Conservation (phyloP, 2,329 filamentous ascomycete species). For the Talaromyces pinophilus region DNA sequence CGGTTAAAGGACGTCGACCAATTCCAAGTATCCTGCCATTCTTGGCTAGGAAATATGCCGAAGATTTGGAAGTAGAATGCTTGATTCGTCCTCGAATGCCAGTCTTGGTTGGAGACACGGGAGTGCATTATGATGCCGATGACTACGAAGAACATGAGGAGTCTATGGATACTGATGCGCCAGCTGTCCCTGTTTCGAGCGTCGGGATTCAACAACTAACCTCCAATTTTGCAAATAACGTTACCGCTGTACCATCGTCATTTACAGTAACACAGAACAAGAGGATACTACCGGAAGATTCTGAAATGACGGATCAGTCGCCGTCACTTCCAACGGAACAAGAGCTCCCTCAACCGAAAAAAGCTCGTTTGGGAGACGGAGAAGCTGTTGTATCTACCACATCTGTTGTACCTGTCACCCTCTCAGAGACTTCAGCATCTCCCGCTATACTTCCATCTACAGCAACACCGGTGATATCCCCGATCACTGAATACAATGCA, state of each 20-base stretch:
- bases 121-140: conserved; percentile 35
- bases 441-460: conserved; percentile 19
- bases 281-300: conserved; percentile 14
- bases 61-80: conserved; percentile 68
- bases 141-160: conserved; percentile 31
- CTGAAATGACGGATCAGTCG: background rate
- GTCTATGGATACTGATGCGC: background rate
- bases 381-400: background rate
- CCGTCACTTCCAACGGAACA: background rate
- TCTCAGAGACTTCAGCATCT: conserved; percentile 26
- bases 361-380: conserved; percentile 35
- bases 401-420: conserved; percentile 25
- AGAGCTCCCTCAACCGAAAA: conserved; percentile 31
- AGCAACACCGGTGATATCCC: conserved; percentile 17
- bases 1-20: conserved; percentile 61
- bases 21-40: conserved; percentile 79
- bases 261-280: conserved; percentile 25
- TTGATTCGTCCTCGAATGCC: conserved; percentile 60
- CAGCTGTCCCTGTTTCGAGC: background rate
- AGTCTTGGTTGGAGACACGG: conserved; percentile 37
- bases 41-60: conserved; percentile 65
- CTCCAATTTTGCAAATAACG: conserved; percentile 1
- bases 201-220: conserved; percentile 4
- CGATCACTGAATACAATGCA: background rate
- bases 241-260: background rate